phyloP scores from a whole-genome alignment of 2,329 filamentous ascomycete species.

The Ophiostoma himal-ulmi region DNA sequence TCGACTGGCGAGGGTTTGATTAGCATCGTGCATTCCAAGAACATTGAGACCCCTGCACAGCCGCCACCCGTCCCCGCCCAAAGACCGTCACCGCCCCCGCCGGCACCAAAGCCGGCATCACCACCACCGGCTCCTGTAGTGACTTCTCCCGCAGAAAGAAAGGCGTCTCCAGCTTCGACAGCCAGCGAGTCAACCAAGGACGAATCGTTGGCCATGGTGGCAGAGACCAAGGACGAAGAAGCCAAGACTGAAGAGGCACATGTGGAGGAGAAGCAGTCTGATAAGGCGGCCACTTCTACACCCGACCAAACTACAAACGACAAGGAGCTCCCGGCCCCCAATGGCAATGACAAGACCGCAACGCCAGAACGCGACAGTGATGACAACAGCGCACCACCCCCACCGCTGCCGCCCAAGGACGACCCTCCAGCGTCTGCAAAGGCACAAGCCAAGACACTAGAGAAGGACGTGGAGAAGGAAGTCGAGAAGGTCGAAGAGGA shows the following conservation, averaged over 20 bases:
- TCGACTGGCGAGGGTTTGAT: constrained; percentile 66
- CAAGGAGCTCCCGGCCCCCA: neutral
- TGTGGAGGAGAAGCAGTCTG: neutral
- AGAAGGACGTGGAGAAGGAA: neutral
- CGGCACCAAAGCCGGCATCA: neutral
- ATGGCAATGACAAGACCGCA: neutral
- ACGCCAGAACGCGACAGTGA: constrained; percentile 6
- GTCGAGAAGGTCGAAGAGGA: neutral
- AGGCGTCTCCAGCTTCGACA: neutral
- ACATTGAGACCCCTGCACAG: constrained; percentile 31
- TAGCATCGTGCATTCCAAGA: constrained; percentile 58
- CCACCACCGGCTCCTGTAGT: neutral
- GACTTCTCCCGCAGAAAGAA: neutral
- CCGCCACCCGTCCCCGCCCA: constrained; percentile 20
- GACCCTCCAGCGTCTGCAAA: neutral
- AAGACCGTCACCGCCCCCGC: neutral
- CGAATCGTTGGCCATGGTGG: neutral
- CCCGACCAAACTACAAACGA: neutral
- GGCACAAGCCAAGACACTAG: neutral
- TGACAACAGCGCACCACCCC: neutral
- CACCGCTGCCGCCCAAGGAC: constrained; percentile 17
- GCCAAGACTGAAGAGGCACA: neutral
- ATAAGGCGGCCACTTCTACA: neutral
- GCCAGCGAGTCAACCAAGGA: neutral
- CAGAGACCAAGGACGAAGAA: neutral